These are phyloP conservation scores for Phytomonas sp. DNA, from an alignment of 208 protist species.

Conservation along the genomic window DNA sequence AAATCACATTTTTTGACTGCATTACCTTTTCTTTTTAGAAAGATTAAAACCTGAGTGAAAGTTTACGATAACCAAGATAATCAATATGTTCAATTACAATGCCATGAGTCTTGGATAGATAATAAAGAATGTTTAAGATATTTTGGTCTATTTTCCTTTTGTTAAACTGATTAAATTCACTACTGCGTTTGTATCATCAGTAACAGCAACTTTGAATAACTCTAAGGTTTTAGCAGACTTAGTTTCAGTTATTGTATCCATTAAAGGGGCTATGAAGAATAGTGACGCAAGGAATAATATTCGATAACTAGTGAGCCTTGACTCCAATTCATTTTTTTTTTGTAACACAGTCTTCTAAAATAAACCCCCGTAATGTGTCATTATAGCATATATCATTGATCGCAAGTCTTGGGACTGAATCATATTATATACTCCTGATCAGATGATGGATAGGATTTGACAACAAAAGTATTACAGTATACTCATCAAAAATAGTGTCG, in stretches of 20 bases:
- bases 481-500: conserved; percentile 40
- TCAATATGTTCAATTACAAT: conserved; percentile 75
- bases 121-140: neutral
- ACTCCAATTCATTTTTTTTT: conserved; percentile 12
- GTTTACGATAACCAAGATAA: conserved; percentile 49
- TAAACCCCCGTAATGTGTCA: conserved; percentile 4
- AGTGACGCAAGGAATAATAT: conserved; percentile 40
- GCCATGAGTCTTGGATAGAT: conserved; percentile 23
- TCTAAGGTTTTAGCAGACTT: conserved; percentile 34
- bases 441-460: conserved; percentile 42
- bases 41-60: conserved; percentile 19
- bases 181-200: conserved; percentile 44
- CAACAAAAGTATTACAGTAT: conserved; percentile 38
- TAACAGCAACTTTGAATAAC: conserved; percentile 55
- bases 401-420: conserved; percentile 33
- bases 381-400: conserved; percentile 22
- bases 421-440: conserved; percentile 47
- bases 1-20: too few species aligned
- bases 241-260: conserved; percentile 65
- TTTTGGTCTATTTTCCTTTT: conserved; percentile 13
- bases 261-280: conserved; percentile 38
- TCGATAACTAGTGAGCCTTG: conserved; percentile 19
- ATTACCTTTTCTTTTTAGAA: neutral
- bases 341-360: conserved; percentile 4
- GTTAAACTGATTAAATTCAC: conserved; percentile 21